phyloP scores from a whole-genome alignment of 805 yeast species.

The Ogataea nitratoaversa region DNA sequence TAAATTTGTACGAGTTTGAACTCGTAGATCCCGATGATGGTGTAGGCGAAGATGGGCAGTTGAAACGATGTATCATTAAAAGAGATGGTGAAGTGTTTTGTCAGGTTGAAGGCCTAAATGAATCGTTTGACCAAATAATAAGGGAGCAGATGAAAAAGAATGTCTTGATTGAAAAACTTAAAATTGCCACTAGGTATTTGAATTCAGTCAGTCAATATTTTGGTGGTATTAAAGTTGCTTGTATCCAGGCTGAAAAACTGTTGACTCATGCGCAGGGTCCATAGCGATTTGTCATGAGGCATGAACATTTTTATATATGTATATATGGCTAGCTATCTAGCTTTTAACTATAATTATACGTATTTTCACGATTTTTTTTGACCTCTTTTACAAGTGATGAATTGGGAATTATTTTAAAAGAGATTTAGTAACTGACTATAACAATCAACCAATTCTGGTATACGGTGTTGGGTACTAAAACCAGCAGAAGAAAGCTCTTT shows the following conservation, averaged over 20 bases:
- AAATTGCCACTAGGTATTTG: slow-evolving; percentile 16
- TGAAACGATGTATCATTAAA: slow-evolving; percentile 2
- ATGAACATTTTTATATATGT: no score
- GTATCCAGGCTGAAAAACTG: slow-evolving; percentile 18
- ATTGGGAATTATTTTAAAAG: no score
- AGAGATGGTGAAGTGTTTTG: slow-evolving; percentile 7
- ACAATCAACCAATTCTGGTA: no score
- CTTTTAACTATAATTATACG: no score
- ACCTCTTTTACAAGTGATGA: no score
- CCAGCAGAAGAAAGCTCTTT: no score
- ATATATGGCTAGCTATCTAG: no score
- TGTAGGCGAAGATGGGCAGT: not conserved
- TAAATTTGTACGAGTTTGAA: slow-evolving; percentile 7
- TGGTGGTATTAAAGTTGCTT: slow-evolving; percentile 18
- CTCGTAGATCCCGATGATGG: slow-evolving; percentile 4
- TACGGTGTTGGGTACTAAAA: no score
- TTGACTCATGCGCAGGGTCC: slow-evolving; percentile 18
- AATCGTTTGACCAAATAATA: slow-evolving; percentile 3
- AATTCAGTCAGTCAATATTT: slow-evolving; percentile 17
- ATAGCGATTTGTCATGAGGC: no score
- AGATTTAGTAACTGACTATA: no score
- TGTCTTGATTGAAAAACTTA: slow-evolving; percentile 16
- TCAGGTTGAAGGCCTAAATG: slow-evolving; percentile 6
- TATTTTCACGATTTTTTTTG: no score
- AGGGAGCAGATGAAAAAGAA: slow-evolving; percentile 6